phyloP scores from a whole-genome alignment of 2,329 filamentous ascomycete species.

The Acephala macrosclerotiorum region DNA sequence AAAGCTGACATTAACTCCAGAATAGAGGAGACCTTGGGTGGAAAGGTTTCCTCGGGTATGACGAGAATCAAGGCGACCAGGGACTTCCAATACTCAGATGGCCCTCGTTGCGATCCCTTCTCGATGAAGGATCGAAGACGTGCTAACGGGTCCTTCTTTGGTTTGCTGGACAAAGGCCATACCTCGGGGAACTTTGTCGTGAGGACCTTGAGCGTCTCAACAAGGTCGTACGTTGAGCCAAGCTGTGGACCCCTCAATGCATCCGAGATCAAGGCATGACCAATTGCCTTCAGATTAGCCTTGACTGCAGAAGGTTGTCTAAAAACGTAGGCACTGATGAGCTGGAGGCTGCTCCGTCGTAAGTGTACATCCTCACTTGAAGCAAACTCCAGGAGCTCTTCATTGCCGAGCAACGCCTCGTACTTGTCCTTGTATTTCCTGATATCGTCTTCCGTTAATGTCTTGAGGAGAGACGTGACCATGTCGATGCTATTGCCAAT shows the following conservation, averaged over 20 bases:
- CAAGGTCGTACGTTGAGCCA: slow-evolving; percentile 57
- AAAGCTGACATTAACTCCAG: slow-evolving; percentile 71
- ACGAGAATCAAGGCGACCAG: slow-evolving; percentile 66
- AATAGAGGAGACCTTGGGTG: slow-evolving; percentile 59
- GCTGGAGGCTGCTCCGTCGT: slow-evolving; percentile 58
- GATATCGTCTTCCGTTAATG: slow-evolving; percentile 58
- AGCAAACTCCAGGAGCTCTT: slow-evolving; percentile 68
- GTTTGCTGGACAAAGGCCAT: slow-evolving; percentile 70
- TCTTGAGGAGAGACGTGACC: slow-evolving; percentile 60
- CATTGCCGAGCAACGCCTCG: slow-evolving; percentile 71
- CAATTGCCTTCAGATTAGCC: slow-evolving; percentile 57
- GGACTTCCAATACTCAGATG: slow-evolving; percentile 75
- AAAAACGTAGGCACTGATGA: slow-evolving; percentile 58
- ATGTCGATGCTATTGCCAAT: slow-evolving; percentile 62
- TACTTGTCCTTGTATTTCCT: slow-evolving; percentile 68
- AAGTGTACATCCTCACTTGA: slow-evolving; percentile 66
- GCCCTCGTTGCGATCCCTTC: slow-evolving; percentile 83
- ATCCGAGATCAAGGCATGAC: slow-evolving; percentile 62
- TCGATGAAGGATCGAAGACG: slow-evolving; percentile 77
- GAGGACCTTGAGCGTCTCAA: slow-evolving; percentile 70
- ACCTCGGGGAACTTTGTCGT: slow-evolving; percentile 71
- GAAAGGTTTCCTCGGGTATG: slow-evolving; percentile 63
- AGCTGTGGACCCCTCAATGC: background rate
- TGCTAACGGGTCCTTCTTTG: slow-evolving; percentile 60
- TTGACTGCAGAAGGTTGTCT: slow-evolving; percentile 55